Evolutionary conservation across 2,329 filamentous ascomycete genomes (phyloP).

Genomic region (Stenocarpella maydis): DNA sequence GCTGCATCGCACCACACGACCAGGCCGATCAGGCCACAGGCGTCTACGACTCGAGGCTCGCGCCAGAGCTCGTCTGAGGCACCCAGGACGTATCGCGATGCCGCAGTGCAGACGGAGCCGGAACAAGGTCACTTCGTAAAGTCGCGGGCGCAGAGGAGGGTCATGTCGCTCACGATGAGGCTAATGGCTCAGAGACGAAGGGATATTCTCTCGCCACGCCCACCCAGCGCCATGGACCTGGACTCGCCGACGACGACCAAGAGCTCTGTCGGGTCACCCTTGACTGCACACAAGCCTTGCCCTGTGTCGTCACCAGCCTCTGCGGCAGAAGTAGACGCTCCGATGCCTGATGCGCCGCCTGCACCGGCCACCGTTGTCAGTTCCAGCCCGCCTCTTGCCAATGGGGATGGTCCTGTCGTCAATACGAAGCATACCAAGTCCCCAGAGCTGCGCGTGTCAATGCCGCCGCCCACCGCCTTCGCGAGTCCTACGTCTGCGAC

Average conservation of each 20-base stretch:
- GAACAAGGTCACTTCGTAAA: conserved; percentile 47
- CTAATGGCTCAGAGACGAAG: conserved; percentile 45
- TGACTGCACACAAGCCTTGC: conserved; percentile 24
- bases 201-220: conserved; percentile 39
- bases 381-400: conserved; percentile 26
- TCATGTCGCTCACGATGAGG: conserved; percentile 60
- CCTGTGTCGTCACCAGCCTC: conserved; percentile 29
- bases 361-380: conserved; percentile 35
- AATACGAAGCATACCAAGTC: conserved; percentile 48
- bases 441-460: conserved; percentile 61
- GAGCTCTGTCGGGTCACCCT: conserved; percentile 29
- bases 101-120: conserved; percentile 62
- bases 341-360: conserved; percentile 47
- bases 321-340: conserved; percentile 38
- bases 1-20: conserved; percentile 49
- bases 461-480: conserved; percentile 64
- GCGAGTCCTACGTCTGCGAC: conserved; percentile 48
- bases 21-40: conserved; percentile 42
- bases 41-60: conserved; percentile 44
- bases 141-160: conserved; percentile 50
- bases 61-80: conserved; percentile 50
- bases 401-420: conserved; percentile 33
- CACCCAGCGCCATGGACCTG: conserved; percentile 50
- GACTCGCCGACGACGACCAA: conserved; percentile 49
- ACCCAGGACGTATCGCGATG: conserved; percentile 58